Base-by-base conservation (phyloP, 345 rosid species). In the Mallotus nudiflorus region DNA sequence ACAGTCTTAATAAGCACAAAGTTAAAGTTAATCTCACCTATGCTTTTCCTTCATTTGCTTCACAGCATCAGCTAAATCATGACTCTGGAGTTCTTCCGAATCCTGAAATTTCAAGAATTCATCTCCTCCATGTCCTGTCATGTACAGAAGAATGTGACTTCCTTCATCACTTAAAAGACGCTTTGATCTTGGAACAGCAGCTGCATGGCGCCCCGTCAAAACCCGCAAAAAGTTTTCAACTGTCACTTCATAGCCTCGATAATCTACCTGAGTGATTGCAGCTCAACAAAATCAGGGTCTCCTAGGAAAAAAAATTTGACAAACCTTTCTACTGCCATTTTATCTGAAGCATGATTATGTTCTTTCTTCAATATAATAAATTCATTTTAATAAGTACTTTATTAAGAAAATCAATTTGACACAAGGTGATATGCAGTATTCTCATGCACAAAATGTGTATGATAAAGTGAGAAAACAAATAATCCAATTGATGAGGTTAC, bases 81-180 rank as follows among this genome's bases (percentile, higher is more conserved):
- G 99, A 81, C 98, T 95, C 68, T 95, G 99, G 67, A 95, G 94
- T 80, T 95, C 98, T 65, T 95, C 97, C 9, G 97, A 87, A 73
- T 95, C 99, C 81, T 95, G 98, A 78, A 95, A 95, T 79, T 95
- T 95, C 13, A 92, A 81, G 82, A 95, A 95, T 42, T 95, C 94
- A 76, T 95, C 97, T 75, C 99, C 99, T 0, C 98, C 99, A 80
- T 92, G 99, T 57, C 99, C 98, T 15, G 99, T 95, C 99, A 95
- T 95, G 84, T 92, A 92, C 53, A 95, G 77, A 78, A 95, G 90
- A 77, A 95, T 89, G 81, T 92, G 99, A 76, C 98, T 95, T 81
- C 98, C 98, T 82, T 95, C 97, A 58, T 95, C 99, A 80, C 99
- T 95, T 76, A 95, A 77, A 42, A 95, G 97, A 61, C 96, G 98